A percentile compares a stretch with the other conserved stretches of the same genome.
Conservation (phyloP, 495 filamentous ascomycete genomes). For the Copromyces sp. region DNA sequence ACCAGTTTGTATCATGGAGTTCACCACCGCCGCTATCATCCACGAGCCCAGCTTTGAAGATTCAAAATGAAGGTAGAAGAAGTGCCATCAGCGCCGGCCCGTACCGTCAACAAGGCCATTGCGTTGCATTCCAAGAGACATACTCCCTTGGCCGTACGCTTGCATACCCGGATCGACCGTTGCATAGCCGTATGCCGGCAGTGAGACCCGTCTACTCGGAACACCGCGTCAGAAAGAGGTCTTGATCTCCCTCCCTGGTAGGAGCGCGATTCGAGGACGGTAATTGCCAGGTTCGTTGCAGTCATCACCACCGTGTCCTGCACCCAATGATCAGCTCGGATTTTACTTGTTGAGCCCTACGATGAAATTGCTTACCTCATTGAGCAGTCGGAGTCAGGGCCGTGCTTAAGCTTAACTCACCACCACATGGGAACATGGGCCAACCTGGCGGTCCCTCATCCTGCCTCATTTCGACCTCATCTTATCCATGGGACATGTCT, state of each 20-base stretch:
- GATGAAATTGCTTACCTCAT: not conserved
- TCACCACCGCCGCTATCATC: not conserved
- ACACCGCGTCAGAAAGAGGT: not conserved
- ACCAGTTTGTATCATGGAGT: not conserved
- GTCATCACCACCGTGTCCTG: not conserved
- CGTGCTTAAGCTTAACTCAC: not conserved
- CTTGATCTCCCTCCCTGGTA: not conserved
- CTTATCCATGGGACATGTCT: not conserved
- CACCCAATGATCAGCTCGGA: not conserved
- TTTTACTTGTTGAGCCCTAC: not conserved
- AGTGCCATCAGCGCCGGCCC: not conserved
- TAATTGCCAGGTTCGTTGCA: not conserved
- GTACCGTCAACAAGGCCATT: not conserved
- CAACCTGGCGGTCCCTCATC: not conserved
- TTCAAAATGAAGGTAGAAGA: not conserved
- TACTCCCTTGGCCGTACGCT: not conserved
- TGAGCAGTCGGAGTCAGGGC: not conserved
- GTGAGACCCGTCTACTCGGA: not conserved
- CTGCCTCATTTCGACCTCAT: not conserved
- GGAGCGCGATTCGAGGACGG: not conserved
- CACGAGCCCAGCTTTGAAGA: not conserved
- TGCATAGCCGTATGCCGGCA: not conserved
- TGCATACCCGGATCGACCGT: not conserved
- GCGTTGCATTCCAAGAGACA: not conserved
- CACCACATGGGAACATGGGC: not conserved